Evolutionary conservation across 1,139 yeast species (phyloP).

Genomic region (Pichia norvegensis): DNA sequence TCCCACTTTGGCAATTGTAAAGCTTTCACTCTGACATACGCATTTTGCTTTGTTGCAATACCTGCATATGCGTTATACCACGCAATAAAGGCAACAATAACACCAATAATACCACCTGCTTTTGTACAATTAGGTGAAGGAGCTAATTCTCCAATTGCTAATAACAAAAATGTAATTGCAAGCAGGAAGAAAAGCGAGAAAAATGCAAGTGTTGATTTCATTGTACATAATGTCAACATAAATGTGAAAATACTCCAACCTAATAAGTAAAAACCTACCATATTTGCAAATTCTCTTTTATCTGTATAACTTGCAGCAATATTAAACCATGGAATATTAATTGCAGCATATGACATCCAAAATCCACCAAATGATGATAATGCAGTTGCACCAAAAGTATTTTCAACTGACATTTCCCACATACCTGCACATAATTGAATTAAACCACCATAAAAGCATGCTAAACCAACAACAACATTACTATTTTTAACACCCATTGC

Average conservation of each 20-base stretch:
- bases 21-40: conserved; percentile 56
- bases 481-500: conserved; percentile 51
- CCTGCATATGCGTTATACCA: conserved; percentile 95
- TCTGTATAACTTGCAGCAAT: conserved; percentile 43
- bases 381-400: conserved; percentile 88
- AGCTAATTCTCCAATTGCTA: conserved; percentile 53
- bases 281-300: conserved; percentile 37
- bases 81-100: conserved; percentile 71
- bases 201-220: conserved; percentile 75
- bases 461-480: conserved; percentile 60
- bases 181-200: conserved; percentile 59
- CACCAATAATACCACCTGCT: conserved; percentile 78
- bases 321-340: conserved; percentile 67
- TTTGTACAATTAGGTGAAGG: conserved; percentile 35
- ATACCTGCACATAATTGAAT: conserved; percentile 68
- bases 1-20: conserved; percentile 25
- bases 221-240: conserved; percentile 56
- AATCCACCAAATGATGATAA: conserved; percentile 79
- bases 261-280: conserved; percentile 64
- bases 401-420: conserved; percentile 69
- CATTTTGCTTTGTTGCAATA: conserved; percentile 63
- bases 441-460: conserved; percentile 81
- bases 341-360: conserved; percentile 74
- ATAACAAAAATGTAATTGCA: conserved; percentile 57
- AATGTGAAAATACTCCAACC: conserved; percentile 81